Evolutionary conservation across 2,329 filamentous ascomycete genomes (phyloP), one percentile per base, ranked within the genome.

Genomic region (Botrytis squamosa): DNA sequence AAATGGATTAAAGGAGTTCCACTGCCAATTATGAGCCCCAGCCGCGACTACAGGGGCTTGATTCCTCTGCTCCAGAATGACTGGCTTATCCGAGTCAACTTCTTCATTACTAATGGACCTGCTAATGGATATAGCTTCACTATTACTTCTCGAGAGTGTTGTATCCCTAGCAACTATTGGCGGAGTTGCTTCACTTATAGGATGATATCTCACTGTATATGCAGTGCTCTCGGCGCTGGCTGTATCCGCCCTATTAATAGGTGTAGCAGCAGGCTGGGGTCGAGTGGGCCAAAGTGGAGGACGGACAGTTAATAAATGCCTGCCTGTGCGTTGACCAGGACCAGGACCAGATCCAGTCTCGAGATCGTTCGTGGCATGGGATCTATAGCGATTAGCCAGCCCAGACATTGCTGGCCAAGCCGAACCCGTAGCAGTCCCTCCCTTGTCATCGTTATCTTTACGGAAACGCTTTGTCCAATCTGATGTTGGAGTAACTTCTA

Each of bases 201-300:
- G 84, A 72, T 90, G 88, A 76, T 91, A 91, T 70, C 88, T 85
- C 52, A 91, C 85, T 10, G 88, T 88, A 75, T 91, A 91, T 4
- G 89, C 86, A 1, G 89, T 91, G 80, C 89, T 91, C 62, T 88
- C 88, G 1, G 88, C 89, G 77, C 89, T 91, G 29, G 88, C 85
- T 1, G 89, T 90, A 74, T 91, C 89, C 29, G 88, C 88, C 75
- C 89, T 84, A 78, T 88, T 91, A 62, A 89, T 80, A 0, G 89
- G 88, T 0, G 88, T 90, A 3, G 85, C 84, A 46, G 85, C 85
- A 52, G 87, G 85, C 9, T 85, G 82, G 59, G 88, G 88, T n/a
- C 88, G 82, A 75, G 87, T 80, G 74, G 89, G 85, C 90, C 87
- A 87, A 25, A 80, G 65, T 42, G 78, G 77, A 71, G 78, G 77